Evolutionary conservation across 2,329 filamentous ascomycete species (phyloP), one percentile per base, ranked within the genome.

Genomic region (Magnaporthiopsis poae): DNA sequence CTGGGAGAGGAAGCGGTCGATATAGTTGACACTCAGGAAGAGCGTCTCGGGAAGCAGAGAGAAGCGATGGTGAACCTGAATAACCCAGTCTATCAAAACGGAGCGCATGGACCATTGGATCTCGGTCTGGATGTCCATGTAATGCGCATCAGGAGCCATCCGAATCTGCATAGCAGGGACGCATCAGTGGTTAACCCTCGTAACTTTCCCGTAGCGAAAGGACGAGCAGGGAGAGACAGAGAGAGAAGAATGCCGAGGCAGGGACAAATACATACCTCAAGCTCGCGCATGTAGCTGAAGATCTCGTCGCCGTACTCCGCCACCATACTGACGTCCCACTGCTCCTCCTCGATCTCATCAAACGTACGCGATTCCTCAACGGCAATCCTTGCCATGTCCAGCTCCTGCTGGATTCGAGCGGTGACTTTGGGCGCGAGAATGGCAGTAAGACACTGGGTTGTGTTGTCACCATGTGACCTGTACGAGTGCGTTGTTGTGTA

Each of bases 41-140:
- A 99, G 85, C 1, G 95, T 99, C 77, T 97, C 92, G 60, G 95
- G 94, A 15, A 98, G 85, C 13, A 99, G 85, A 72, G 92, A 90
- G 80, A 98, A 99, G 68, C 94, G 94, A 71, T 91, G 90, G 75
- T 99, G 95, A 64, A 94, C 95, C 84, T 99, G 95, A 73, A 98
- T 90, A 71, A 99, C 86, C 80, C 99, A 99, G 81, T 99, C 95
- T 75, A 99, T 90, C 52, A 99, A 88, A 78, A 97, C 98, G 0
- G 95, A 95, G 73, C 95, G 85, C 95, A 99, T 99, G 80, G 96
- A 98, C 95, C 95, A 99, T 77, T 98, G 92, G 70, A 99, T 98
- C 84, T 99, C 95, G 71, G 93, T 92, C 80, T 99, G 95, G 71
- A 90, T 88, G 69, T 96, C 92, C 94, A 99, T 99, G 82, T 99